Percentiles rank a stretch among this genome's conserved stretches.
These are phyloP conservation scores for Dicorynia guianensis DNA, from an alignment of 306 rosid genomes.

Conservation along the genomic window DNA sequence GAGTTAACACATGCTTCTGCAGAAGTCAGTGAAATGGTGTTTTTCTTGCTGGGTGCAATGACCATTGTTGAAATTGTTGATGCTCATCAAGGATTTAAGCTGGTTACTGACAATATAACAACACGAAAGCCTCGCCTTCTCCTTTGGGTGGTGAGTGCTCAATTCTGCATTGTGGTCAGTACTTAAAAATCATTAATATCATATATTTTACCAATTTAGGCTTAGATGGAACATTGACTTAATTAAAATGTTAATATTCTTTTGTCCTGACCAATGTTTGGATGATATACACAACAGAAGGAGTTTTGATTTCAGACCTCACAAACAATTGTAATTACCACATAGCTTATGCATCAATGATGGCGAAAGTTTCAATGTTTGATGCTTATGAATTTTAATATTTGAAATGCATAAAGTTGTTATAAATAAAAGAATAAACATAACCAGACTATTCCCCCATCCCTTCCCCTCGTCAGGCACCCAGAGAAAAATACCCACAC, in stretches of 20 bases:
- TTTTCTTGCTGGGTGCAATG: slow-evolving; percentile 98
- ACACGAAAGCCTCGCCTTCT: slow-evolving; percentile 89
- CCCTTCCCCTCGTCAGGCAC: neutral
- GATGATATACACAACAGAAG: slow-evolving; percentile 13
- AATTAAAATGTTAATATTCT: neutral
- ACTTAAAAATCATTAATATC: slow-evolving; percentile 26
- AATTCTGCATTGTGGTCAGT: slow-evolving; percentile 28
- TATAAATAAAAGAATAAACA: slow-evolving; percentile 12
- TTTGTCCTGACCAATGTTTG: neutral
- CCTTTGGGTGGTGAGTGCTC: slow-evolving; percentile 92
- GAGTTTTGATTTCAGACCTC: slow-evolving; percentile 25
- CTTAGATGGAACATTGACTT: slow-evolving; percentile 30
- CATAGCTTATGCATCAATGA: slow-evolving; percentile 8
- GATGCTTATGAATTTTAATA: neutral
- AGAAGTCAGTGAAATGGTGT: slow-evolving; percentile 96
- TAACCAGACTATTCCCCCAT: neutral
- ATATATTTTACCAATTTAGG: slow-evolving; percentile 1
- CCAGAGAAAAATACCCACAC: too few relatives aligned
- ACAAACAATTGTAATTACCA: neutral
- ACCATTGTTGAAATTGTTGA: slow-evolving; percentile 93
- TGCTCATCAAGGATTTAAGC: slow-evolving; percentile 97
- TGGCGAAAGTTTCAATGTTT: neutral
- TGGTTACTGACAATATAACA: slow-evolving; percentile 90
- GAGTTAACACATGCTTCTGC: slow-evolving; percentile 88
- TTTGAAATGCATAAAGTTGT: slow-evolving; percentile 5